Evolutionary conservation across 495 filamentous ascomycete genomes (phyloP).

Genomic region (Tuber indicum): DNA sequence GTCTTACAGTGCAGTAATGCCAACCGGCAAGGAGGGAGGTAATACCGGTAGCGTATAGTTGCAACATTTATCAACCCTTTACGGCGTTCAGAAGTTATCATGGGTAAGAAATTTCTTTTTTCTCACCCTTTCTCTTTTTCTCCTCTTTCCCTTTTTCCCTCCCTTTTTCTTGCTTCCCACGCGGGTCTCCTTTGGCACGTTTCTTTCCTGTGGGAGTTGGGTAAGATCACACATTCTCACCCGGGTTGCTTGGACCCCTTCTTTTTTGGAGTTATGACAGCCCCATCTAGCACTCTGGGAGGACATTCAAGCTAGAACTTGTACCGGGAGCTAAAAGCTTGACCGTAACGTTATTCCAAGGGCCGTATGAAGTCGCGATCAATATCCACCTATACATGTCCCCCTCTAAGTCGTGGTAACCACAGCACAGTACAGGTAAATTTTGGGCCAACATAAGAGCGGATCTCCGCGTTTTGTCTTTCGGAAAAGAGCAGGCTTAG

Average conservation of each 20-base stretch:
- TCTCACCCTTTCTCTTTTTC: not conserved
- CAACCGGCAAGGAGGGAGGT: not conserved
- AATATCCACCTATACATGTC: not conserved
- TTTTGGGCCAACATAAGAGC: not conserved
- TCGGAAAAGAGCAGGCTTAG: not conserved
- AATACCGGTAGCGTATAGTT: not conserved
- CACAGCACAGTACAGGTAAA: not conserved
- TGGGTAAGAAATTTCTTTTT: not conserved
- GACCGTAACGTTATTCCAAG: not conserved
- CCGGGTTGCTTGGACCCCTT: not conserved
- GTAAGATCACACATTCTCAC: not conserved
- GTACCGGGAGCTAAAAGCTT: not conserved
- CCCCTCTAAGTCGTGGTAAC: not conserved
- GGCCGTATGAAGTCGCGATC: not conserved
- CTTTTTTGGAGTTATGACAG: not conserved
- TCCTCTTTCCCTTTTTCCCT: not conserved
- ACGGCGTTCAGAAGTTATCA: not conserved
- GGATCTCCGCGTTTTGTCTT: not conserved
- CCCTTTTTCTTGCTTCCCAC: not conserved
- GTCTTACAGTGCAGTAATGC: not conserved
- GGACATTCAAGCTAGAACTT: not conserved
- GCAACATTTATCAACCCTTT: not conserved
- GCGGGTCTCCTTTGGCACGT: not conserved
- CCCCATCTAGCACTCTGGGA: not conserved
- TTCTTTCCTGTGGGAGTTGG: not conserved